Evolutionary conservation across 495 filamentous ascomycete genomes (phyloP).

Genomic region (Aspergillus ellipticus): DNA sequence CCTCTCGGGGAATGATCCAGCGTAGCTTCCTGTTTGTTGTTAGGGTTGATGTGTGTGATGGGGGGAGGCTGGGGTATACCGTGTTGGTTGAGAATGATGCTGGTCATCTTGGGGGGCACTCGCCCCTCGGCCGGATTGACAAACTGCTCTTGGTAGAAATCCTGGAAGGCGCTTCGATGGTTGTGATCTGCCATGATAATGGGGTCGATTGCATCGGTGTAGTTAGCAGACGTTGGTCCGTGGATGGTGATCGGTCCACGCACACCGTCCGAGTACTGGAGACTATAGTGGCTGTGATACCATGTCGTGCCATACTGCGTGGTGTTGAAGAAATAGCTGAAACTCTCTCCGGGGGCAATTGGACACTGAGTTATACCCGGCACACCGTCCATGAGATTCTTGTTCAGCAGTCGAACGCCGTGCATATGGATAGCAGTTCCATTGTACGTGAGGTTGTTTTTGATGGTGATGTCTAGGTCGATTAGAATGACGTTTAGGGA

Average conservation of each 20-base stretch:
- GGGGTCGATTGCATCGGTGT: slow-evolving; percentile 55
- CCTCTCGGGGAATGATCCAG: not conserved
- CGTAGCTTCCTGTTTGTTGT: not conserved
- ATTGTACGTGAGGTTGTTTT: slow-evolving; percentile 55
- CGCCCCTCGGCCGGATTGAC: not conserved
- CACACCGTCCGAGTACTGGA: slow-evolving; percentile 46
- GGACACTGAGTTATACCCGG: slow-evolving; percentile 62
- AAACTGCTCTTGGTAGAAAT: slow-evolving; percentile 9
- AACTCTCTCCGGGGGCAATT: slow-evolving; percentile 54
- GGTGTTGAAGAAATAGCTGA: slow-evolving; percentile 70
- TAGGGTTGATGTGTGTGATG: not conserved
- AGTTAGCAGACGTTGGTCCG: slow-evolving; percentile 53
- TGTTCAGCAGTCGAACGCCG: slow-evolving; percentile 41
- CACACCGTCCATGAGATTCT: slow-evolving; percentile 57
- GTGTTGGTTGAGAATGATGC: not conserved
- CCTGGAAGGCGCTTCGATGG: slow-evolving; percentile 7
- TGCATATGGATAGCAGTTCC: slow-evolving; percentile 46
- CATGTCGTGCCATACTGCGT: slow-evolving; percentile 68
- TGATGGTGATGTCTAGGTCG: slow-evolving; percentile 13
- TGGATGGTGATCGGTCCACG: slow-evolving; percentile 26
- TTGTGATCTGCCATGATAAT: slow-evolving; percentile 53
- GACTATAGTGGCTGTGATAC: slow-evolving; percentile 69
- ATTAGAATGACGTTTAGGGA: not conserved
- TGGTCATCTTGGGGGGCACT: not conserved
- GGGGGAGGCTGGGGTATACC: not conserved